Evolutionary conservation across 768 basidiomycete species (phyloP).

Genomic region (Crassisporium funariophilum): DNA sequence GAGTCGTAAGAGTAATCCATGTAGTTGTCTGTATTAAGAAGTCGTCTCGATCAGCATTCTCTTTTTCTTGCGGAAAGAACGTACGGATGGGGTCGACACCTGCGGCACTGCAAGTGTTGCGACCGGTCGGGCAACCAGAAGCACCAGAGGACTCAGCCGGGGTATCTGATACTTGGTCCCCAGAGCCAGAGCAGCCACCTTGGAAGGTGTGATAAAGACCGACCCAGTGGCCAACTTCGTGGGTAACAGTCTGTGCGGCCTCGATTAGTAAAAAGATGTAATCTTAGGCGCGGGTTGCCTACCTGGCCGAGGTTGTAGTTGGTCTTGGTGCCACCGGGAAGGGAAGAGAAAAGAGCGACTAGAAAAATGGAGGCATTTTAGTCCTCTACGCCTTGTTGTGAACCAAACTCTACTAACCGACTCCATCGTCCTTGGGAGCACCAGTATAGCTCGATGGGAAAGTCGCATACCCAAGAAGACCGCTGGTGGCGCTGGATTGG

Average conservation of each 20-base stretch:
- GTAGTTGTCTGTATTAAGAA: conserved; percentile 40
- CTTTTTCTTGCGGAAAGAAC: conserved; percentile 10
- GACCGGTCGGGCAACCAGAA: conserved; percentile 40
- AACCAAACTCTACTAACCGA: conserved; percentile 19
- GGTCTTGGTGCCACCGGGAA: conserved; percentile 44
- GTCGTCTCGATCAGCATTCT: not conserved
- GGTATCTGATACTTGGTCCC: conserved; percentile 48
- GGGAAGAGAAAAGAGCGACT: conserved; percentile 42
- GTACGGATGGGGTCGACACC: conserved; percentile 49
- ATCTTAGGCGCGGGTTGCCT: too few relatives aligned
- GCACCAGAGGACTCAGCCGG: conserved; percentile 48
- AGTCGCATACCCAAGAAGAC: conserved; percentile 56
- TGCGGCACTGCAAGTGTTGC: conserved; percentile 38
- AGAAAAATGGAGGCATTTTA: not conserved
- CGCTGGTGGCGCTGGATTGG: conserved; percentile 36
- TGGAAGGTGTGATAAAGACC: conserved; percentile 64
- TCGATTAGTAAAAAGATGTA: too few relatives aligned
- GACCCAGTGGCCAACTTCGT: conserved; percentile 65
- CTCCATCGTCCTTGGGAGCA: conserved; percentile 49
- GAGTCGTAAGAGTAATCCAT: conserved; percentile 56
- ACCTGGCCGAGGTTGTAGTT: conserved; percentile 47
- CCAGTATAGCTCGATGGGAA: conserved; percentile 48
- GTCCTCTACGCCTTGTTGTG: too few relatives aligned
- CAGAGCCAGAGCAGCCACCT: conserved; percentile 43
- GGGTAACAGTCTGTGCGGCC: conserved; percentile 42